Percentiles rank a stretch among this genome's conserved stretches.
Conservation (phyloP, 805 yeast genomes). For the Hanseniaspora occidentalis region DNA sequence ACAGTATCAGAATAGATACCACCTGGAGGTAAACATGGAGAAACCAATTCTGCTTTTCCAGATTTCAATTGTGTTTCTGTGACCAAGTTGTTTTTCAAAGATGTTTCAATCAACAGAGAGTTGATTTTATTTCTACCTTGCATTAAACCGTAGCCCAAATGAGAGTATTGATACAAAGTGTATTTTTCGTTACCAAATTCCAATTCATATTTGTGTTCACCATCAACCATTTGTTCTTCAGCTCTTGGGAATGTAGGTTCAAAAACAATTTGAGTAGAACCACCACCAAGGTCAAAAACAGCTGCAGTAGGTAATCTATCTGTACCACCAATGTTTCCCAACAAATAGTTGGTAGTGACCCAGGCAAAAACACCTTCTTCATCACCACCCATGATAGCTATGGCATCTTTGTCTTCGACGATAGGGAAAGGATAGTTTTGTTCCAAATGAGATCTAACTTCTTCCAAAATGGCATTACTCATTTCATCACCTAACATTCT, state of each 20-base stretch:
- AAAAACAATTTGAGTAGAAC: conserved; percentile 95
- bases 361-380: conserved; percentile 98
- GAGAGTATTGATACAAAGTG: conserved; percentile 83
- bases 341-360: conserved; percentile 88
- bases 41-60: conserved; percentile 37
- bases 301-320: conserved; percentile 83
- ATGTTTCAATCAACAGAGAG: conserved; percentile 42
- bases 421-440: conserved; percentile 84
- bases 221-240: conserved; percentile 56
- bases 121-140: conserved; percentile 83
- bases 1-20: conserved; percentile 50
- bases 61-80: conserved; percentile 24
- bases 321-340: conserved; percentile 80
- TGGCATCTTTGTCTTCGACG: conserved; percentile 64
- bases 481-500: conserved; percentile 71
- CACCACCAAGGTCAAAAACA: conserved; percentile 96
- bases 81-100: conserved; percentile 30
- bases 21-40: conserved; percentile 88
- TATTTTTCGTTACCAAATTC: conserved; percentile 65
- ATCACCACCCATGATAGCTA: conserved; percentile 88
- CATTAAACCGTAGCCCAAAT: conserved; percentile 91
- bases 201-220: conserved; percentile 78
- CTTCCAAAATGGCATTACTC: conserved; percentile 55
- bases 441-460: conserved; percentile 68
- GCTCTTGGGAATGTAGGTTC: conserved; percentile 66